Evolutionary conservation across 2,329 filamentous ascomycete species (phyloP).

Genomic region (Myrmaecium sp.): DNA sequence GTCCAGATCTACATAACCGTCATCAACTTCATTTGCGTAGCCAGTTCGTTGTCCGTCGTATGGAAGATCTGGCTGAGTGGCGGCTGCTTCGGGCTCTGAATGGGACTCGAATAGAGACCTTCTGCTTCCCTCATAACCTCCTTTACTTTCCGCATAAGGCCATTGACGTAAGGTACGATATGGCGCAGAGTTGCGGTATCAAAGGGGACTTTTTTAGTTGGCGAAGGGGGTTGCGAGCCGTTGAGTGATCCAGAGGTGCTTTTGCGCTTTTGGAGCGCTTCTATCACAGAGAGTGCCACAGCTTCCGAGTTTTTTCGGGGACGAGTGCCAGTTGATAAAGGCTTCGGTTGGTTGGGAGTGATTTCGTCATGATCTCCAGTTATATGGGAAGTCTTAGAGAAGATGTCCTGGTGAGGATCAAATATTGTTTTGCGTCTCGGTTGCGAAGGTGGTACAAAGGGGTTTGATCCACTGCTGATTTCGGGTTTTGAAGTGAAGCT

Average conservation of each 20-base stretch:
- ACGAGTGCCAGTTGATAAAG: conserved; percentile 20
- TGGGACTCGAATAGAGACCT: conserved; percentile 28
- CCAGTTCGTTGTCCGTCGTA: conserved; percentile 4
- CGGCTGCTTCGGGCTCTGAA: conserved; percentile 17
- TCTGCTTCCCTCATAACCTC: conserved; percentile 29
- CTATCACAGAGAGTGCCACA: conserved; percentile 44
- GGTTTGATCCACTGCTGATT: no score
- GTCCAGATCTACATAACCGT: conserved; percentile 18
- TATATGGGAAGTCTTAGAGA: conserved; percentile 14
- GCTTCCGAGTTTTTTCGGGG: conserved; percentile 39
- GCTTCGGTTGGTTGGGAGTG: conserved; percentile 11
- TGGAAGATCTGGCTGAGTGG: conserved; percentile 17
- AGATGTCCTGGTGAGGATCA: conserved; percentile 18
- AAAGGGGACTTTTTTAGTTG: conserved; percentile 42
- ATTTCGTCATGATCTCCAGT: no score
- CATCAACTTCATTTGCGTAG: conserved; percentile 21
- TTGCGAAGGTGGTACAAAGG: no score
- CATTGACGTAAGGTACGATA: conserved; percentile 38
- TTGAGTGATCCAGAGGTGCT: conserved; percentile 14
- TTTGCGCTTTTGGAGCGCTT: conserved; percentile 37
- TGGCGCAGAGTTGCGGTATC: conserved; percentile 47
- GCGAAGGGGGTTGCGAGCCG: conserved; percentile 12
- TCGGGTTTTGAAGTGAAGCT: neutral
- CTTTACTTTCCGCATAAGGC: conserved; percentile 31
- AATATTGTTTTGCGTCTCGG: conserved; percentile 18